These are phyloP conservation scores for Paspalum notatum DNA, from an alignment of 176 grass and related monocot genomes.

Conservation along the genomic window DNA sequence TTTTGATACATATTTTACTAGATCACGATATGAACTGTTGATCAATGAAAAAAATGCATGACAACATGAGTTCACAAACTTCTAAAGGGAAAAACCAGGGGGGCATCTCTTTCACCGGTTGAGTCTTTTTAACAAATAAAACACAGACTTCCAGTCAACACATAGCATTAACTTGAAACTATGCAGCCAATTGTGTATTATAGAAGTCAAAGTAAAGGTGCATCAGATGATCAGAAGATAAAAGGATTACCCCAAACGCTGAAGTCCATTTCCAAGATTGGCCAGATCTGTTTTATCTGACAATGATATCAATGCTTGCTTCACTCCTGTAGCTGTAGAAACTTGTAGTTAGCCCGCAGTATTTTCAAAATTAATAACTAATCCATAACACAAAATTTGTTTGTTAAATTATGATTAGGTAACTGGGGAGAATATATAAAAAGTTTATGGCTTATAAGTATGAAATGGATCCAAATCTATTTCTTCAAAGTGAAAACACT, in stretches of 20 bases:
- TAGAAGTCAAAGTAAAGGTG: neutral
- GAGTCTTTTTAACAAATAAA: neutral
- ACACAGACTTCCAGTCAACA: neutral
- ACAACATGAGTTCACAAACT: no score
- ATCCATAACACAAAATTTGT: neutral
- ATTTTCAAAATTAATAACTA: neutral
- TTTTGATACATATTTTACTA: slow-evolving; percentile 6
- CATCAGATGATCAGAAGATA: neutral
- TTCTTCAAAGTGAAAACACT: neutral
- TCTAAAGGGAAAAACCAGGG: no score
- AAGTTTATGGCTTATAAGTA: neutral
- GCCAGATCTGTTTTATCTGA: slow-evolving; percentile 67
- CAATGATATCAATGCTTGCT: slow-evolving; percentile 71
- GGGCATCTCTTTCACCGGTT: no score
- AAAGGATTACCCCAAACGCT: slow-evolving; percentile 57
- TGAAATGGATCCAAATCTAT: neutral
- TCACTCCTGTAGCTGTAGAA: slow-evolving; percentile 36
- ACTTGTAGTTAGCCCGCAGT: slow-evolving; percentile 19
- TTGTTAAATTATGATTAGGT: neutral
- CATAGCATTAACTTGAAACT: neutral
- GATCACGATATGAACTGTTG: neutral
- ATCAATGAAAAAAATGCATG: neutral
- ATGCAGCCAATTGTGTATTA: neutral
- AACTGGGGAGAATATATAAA: neutral
- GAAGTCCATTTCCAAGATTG: slow-evolving; percentile 66